Conservation (phyloP, 352 stramenopile species). For the Phytopythium montanum region DNA sequence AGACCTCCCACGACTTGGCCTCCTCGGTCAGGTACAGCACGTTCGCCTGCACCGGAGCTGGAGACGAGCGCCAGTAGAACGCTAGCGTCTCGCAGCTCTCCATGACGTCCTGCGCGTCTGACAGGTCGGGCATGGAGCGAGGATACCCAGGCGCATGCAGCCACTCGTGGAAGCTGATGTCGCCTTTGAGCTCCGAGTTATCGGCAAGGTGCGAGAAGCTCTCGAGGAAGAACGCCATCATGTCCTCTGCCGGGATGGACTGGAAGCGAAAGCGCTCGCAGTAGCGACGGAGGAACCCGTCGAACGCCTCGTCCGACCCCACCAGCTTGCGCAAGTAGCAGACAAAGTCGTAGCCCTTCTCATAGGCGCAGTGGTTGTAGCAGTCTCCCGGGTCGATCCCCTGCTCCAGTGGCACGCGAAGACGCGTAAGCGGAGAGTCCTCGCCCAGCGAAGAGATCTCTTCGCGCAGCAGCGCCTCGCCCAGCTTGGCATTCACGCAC, state of each 20-base stretch:
- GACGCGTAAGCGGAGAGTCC: slow-evolving; percentile 56
- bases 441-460: slow-evolving; percentile 71
- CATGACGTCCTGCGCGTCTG: slow-evolving; percentile 67
- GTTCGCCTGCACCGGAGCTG: slow-evolving; percentile 49
- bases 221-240: slow-evolving; percentile 66
- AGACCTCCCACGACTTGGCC: slow-evolving; percentile 55
- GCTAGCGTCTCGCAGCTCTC: slow-evolving; percentile 60
- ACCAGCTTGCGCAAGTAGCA: slow-evolving; percentile 69
- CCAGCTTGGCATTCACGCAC: slow-evolving; percentile 71
- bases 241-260: slow-evolving; percentile 68
- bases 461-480: slow-evolving; percentile 55
- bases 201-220: slow-evolving; percentile 61
- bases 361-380: slow-evolving; percentile 82
- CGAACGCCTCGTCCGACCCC: slow-evolving; percentile 64
- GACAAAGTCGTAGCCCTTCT: slow-evolving; percentile 79
- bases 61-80: slow-evolving; percentile 55
- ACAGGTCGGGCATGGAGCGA: slow-evolving; percentile 50
- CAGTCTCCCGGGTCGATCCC: slow-evolving; percentile 77
- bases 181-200: slow-evolving; percentile 45
- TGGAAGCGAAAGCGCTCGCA: slow-evolving; percentile 65
- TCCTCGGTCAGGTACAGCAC: slow-evolving; percentile 59
- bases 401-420: slow-evolving; percentile 66
- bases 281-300: slow-evolving; percentile 67
- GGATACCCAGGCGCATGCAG: slow-evolving; percentile 63
- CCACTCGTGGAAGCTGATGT: slow-evolving; percentile 67